Base-by-base conservation (phyloP, 495 filamentous ascomycete species). In the Penicillium maclennaniae region DNA sequence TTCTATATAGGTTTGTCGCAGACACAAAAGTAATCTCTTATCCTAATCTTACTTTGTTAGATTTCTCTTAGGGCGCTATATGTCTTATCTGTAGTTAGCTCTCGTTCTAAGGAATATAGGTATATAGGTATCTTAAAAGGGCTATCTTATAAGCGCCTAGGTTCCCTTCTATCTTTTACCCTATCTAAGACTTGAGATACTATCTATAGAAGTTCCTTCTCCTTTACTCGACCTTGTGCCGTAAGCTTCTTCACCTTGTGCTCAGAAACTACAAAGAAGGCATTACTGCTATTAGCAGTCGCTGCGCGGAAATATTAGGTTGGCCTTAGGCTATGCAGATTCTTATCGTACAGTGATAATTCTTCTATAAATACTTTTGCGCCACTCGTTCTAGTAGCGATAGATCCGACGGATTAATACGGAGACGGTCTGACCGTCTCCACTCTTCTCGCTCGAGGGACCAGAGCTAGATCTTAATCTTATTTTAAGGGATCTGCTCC, bases 241-340 rank as follows among this genome's bases (percentile, higher is more conserved):
- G 51, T 38, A 19, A 54, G 54, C 23, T 52, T 51, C 45, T 58
- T 26, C 42, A 55, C 59, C 43, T 61, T 45, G 36, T 60, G 44
- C 53, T 57, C 42, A 15, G 54, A 57, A 23, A 61, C 53, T 23
- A 59, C 71, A 73, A 60, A 58, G 28, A 57, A 51, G 21, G 46
- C 42, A 46, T 58, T 57, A 63, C 59, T 49, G 56, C 10, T 46
- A 43, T 60, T 46, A 46, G 48, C 46, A 45, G 47, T 55, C 23
- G 56, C 56, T 27, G 52, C 48, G 31, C 56, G 43, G 54, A 49
- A 60, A 34, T 45, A 60, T 45, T 60, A 41, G 20, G 45, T 36
- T 15, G 58, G 53, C 38, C 58, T 50, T 12, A 53, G 49, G 49
- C 49, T 60, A 21, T 56, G 47, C 17, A 61, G 9, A 47, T 61